A percentile compares a stretch with the other conserved stretches of the same genome.
Evolutionary conservation across 257 asterid genomes (phyloP).

Genomic region (Petunia secreta): DNA sequence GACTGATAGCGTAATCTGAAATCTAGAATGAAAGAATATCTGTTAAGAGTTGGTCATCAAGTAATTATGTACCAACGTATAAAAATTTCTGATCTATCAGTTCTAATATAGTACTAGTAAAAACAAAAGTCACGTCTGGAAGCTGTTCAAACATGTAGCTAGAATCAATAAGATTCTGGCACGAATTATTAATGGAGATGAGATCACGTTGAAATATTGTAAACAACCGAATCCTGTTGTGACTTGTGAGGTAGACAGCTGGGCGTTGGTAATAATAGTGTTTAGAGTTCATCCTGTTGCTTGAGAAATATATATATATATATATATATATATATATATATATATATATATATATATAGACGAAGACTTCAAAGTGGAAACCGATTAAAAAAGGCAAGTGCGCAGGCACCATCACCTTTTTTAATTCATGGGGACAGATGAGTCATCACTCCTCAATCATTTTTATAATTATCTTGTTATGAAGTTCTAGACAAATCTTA

Average conservation of each 20-base stretch:
- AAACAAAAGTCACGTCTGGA: not conserved
- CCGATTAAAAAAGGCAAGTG: not conserved
- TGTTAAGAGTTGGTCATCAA: too few relatives aligned
- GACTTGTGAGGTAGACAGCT: conserved; percentile 4
- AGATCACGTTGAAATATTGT: not conserved
- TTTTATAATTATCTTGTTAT: not conserved
- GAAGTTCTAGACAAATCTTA: not conserved
- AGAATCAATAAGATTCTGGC: not conserved
- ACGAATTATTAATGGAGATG: not conserved
- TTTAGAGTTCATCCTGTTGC: not conserved
- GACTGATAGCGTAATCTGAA: too few relatives aligned
- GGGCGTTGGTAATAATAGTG: not conserved
- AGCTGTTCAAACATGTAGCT: not conserved
- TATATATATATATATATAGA: not conserved
- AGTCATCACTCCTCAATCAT: not conserved
- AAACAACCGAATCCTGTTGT: too few relatives aligned
- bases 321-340: not conserved
- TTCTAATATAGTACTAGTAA: not conserved
- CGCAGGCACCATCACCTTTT: not conserved
- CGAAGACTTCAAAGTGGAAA: not conserved
- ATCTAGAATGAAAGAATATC: too few relatives aligned
- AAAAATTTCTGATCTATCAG: too few relatives aligned
- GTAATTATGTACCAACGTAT: too few relatives aligned
- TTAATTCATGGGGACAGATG: not conserved
- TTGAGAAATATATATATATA: not conserved